Percentiles rank a stretch among this genome's conserved stretches.
Conservation (phyloP, 495 filamentous ascomycete genomes). For the Gamarada debralockiae region DNA sequence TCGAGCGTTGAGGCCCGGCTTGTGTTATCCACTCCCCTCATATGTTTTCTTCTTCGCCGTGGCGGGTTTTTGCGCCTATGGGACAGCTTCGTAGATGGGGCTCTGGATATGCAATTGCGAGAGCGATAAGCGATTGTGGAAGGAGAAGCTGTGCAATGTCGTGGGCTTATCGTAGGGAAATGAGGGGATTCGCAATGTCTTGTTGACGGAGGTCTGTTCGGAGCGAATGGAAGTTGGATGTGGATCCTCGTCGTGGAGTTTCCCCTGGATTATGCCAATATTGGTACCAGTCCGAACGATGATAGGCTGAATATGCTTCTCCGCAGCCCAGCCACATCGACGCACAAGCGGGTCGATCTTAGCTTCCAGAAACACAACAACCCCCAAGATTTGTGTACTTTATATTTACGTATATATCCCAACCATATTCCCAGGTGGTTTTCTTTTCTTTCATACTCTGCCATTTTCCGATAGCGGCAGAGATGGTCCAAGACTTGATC, state of each 20-base stretch:
- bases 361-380: not conserved
- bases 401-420: too few species aligned
- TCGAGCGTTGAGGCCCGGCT: conserved; percentile 17
- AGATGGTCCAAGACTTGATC: too few species aligned
- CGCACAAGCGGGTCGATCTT: too few species aligned
- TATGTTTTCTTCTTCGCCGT: not conserved
- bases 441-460: not conserved
- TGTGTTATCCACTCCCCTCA: conserved; percentile 13
- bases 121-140: too few species aligned
- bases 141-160: too few species aligned
- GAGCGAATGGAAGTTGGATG: not conserved
- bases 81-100: not conserved
- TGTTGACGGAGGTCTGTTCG: too few species aligned
- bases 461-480: too few species aligned
- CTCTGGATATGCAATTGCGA: not conserved
- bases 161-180: too few species aligned
- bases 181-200: not conserved
- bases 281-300: not conserved
- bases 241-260: not conserved
- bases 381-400: not conserved
- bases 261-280: not conserved
- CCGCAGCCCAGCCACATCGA: too few species aligned
- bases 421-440: too few species aligned
- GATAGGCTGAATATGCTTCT: not conserved
- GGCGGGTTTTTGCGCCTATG: too few species aligned